A percentile compares a stretch with the other conserved stretches of the same genome.
phyloP scores from a whole-genome alignment of 305 asterid species.

The Fraxinus platypoda region DNA sequence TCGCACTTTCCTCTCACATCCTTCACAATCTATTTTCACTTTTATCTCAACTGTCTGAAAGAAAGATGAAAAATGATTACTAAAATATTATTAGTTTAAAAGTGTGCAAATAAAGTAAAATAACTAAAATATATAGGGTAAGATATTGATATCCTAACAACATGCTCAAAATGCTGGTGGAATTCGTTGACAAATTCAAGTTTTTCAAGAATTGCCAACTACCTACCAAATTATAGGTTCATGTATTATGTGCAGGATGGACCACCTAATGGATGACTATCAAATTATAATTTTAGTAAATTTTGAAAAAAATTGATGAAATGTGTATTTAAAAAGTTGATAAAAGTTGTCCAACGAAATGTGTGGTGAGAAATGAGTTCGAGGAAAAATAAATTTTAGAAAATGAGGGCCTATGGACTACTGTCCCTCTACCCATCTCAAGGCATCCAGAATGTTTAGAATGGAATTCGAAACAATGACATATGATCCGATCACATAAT shows the following conservation, averaged over 20 bases:
- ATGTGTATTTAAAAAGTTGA: too few species aligned
- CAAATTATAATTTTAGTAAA: background rate
- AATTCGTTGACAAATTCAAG: background rate
- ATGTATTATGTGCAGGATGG: background rate
- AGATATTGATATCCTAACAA: background rate
- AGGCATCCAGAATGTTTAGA: background rate
- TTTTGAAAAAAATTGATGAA: background rate
- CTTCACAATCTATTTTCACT: slow-evolving; percentile 90
- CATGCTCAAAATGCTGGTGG: background rate
- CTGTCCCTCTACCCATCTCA: background rate
- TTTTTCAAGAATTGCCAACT: background rate
- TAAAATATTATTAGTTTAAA: background rate
- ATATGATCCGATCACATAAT: background rate
- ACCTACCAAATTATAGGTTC: background rate
- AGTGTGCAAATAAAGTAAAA: background rate
- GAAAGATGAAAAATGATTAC: background rate
- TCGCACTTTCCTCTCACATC: slow-evolving; percentile 79
- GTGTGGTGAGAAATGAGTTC: background rate
- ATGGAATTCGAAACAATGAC: background rate
- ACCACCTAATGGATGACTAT: background rate
- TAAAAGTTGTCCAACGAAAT: background rate
- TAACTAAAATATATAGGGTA: background rate
- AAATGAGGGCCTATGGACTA: background rate
- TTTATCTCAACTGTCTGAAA: slow-evolving; percentile 80
- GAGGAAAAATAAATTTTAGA: too few species aligned